Evolutionary conservation across 768 basidiomycete species (phyloP), one percentile per base, ranked within the genome.

Genomic region (Lentinula sp.): DNA sequence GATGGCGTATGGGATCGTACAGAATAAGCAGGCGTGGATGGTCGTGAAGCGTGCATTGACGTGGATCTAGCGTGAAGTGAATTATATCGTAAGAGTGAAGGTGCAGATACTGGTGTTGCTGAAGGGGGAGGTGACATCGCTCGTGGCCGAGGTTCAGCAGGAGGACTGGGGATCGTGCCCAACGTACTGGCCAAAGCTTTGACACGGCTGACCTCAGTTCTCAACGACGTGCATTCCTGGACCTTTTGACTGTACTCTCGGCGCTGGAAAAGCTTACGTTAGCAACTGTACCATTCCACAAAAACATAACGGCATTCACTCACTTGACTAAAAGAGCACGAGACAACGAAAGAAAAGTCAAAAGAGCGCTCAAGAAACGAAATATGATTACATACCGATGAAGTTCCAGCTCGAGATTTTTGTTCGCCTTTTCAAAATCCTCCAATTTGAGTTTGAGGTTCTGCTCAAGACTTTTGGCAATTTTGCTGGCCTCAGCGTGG

Each of bases 401-500:
- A 69, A 90, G 74, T 70, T 92, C 90, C 62, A 79, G 74, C 68
- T 92, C 88, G 63, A 90, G 73, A 72, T 85, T 85, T 61, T 76
- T 71, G 65, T 82, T 80, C 61, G 76, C 72, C 62, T 75, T 69
- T 74, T 90, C 84, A 63, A 83, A 75, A 67, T 86, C 85, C 63
- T 90, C 87, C 48, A 91, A 72, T 74, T 84, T 85, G 66, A 77
- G 76, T 75, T 82, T 87, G 69, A 90, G 77, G 63, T 75, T 78
- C 55, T 77, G 73, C 76, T 92, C 90, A 58, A 81, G 74, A 61
- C 71, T 75, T 73, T 86, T 90, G 49, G 88, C 82, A 65, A 76
- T 72, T 76, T 86, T 88, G 70, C 81, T 85, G 62, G 85, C 83
- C 70, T 93, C 91, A 39, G 87, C 87, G 74, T 91, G 89, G 66